Conservation (phyloP, 2,329 filamentous ascomycete species). For the Myriangium duriaei region DNA sequence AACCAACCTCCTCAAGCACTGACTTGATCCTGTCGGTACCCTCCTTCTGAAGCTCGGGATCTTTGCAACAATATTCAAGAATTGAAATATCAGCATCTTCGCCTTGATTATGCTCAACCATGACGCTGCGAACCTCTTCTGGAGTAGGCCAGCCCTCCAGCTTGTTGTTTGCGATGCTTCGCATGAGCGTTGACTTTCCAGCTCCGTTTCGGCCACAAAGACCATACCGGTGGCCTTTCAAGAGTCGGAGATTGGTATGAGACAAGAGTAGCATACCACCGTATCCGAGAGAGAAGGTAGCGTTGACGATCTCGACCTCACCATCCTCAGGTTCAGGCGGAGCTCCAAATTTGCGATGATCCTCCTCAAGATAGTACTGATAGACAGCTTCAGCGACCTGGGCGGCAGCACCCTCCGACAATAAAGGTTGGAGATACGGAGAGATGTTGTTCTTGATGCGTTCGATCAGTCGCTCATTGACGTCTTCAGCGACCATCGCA, state of each 20-base stretch:
- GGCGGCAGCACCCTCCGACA: slow-evolving; percentile 50
- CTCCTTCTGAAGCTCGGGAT: slow-evolving; percentile 70
- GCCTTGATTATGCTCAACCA: slow-evolving; percentile 98
- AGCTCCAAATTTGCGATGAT: slow-evolving; percentile 73
- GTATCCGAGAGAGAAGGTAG: slow-evolving; percentile 92
- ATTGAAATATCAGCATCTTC: slow-evolving; percentile 96
- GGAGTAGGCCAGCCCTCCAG: slow-evolving; percentile 91
- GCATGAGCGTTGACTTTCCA: slow-evolving; percentile 98
- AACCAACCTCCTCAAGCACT: slow-evolving; percentile 84
- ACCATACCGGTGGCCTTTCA: slow-evolving; percentile 95
- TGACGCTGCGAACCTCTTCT: slow-evolving; percentile 87
- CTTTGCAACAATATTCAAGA: slow-evolving; percentile 80
- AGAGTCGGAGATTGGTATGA: slow-evolving; percentile 84
- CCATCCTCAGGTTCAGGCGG: slow-evolving; percentile 81
- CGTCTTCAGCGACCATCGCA: slow-evolving; percentile 75
- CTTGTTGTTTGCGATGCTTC: slow-evolving; percentile 88
- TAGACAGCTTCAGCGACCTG: slow-evolving; percentile 63
- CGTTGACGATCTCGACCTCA: slow-evolving; percentile 93
- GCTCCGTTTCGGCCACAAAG: slow-evolving; percentile 94
- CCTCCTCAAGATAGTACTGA: slow-evolving; percentile 67
- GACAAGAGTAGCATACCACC: slow-evolving; percentile 94
- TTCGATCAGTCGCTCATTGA: slow-evolving; percentile 66
- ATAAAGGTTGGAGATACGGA: slow-evolving; percentile 63
- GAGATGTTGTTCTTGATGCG: slow-evolving; percentile 57
- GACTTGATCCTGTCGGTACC: slow-evolving; percentile 68